These are phyloP conservation scores for Paxillus ammoniavirescens DNA, from an alignment of 768 basidiomycete species.

Conservation along the genomic window DNA sequence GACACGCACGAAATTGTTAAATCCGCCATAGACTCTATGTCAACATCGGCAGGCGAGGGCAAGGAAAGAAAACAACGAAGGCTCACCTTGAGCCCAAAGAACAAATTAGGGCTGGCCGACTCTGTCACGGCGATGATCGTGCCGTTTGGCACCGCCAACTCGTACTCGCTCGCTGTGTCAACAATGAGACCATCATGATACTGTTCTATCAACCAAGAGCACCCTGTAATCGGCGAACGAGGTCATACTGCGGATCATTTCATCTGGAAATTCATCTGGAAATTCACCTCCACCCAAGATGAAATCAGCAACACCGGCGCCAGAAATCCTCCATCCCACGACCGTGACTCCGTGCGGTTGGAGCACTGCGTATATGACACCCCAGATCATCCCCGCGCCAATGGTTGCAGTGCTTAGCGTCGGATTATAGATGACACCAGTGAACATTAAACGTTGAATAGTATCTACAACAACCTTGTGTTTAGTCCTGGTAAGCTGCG, in stretches of 20 bases:
- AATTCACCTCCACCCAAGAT: slow-evolving; percentile 54
- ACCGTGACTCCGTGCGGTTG: slow-evolving; percentile 50
- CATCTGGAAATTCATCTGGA: background rate
- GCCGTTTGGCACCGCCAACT: slow-evolving; percentile 61
- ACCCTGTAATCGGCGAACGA: slow-evolving; percentile 38
- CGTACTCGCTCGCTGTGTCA: slow-evolving; percentile 54
- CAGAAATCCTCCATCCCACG: slow-evolving; percentile 56
- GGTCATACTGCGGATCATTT: background rate
- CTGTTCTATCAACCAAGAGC: slow-evolving; percentile 64
- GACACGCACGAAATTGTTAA: slow-evolving; percentile 55
- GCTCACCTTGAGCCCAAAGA: slow-evolving; percentile 43
- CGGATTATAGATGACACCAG: slow-evolving; percentile 37
- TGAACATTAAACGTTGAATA: too few species aligned
- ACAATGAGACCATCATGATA: slow-evolving; percentile 53
- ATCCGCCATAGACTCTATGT: slow-evolving; percentile 45
- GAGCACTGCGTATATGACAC: slow-evolving; percentile 59
- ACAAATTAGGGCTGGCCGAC: slow-evolving; percentile 33
- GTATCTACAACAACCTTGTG: too few species aligned
- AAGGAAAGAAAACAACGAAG: background rate
- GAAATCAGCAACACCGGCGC: slow-evolving; percentile 60
- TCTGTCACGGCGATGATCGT: slow-evolving; percentile 38
- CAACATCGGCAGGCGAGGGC: background rate
- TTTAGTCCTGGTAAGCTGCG: too few species aligned
- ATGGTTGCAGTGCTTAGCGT: slow-evolving; percentile 38
- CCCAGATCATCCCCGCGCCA: slow-evolving; percentile 55